phyloP scores from a whole-genome alignment of 345 rosid species.

The Linum usitatissimum region DNA sequence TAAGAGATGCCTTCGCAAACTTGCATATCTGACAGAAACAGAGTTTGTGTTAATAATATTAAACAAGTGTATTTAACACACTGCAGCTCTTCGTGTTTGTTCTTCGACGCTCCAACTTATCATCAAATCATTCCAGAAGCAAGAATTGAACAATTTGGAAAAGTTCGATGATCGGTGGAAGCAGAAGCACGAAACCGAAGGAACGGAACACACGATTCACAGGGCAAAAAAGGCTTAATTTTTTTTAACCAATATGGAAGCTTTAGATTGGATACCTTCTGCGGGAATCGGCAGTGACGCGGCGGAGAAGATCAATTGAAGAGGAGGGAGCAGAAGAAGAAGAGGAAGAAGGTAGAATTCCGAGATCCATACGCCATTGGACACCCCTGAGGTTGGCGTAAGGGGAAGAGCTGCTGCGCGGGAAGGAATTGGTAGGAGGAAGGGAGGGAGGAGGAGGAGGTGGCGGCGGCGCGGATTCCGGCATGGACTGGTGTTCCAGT shows the following conservation, averaged over 20 bases:
- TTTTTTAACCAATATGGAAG: background rate
- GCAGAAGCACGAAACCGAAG: too few relatives aligned
- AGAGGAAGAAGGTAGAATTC: slow-evolving; percentile 56
- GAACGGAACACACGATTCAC: too few relatives aligned
- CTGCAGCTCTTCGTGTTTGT: background rate
- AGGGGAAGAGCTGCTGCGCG: slow-evolving; percentile 18
- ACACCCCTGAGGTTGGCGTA: slow-evolving; percentile 57
- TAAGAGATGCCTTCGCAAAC: slow-evolving; percentile 62
- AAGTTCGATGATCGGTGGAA: background rate
- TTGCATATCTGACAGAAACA: slow-evolving; percentile 57
- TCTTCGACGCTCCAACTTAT: background rate
- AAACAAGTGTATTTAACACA: background rate
- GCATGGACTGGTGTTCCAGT: slow-evolving; percentile 7
- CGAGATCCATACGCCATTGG: slow-evolving; percentile 82
- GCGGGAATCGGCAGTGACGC: slow-evolving; percentile 77
- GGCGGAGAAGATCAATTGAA: slow-evolving; percentile 66
- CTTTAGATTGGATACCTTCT: slow-evolving; percentile 38
- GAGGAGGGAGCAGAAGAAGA: slow-evolving; percentile 35
- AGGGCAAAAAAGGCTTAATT: too few relatives aligned
- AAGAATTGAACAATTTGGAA: background rate
- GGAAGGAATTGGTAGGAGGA: background rate
- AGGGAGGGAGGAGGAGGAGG: too few relatives aligned
- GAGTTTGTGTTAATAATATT: background rate
- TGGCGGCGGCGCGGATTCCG: slow-evolving; percentile 6
- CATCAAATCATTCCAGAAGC: background rate